A percentile compares a stretch with the other conserved stretches of the same genome.
Conservation (phyloP, 108 stramenopile genomes). For the Nitzschia sp. region DNA sequence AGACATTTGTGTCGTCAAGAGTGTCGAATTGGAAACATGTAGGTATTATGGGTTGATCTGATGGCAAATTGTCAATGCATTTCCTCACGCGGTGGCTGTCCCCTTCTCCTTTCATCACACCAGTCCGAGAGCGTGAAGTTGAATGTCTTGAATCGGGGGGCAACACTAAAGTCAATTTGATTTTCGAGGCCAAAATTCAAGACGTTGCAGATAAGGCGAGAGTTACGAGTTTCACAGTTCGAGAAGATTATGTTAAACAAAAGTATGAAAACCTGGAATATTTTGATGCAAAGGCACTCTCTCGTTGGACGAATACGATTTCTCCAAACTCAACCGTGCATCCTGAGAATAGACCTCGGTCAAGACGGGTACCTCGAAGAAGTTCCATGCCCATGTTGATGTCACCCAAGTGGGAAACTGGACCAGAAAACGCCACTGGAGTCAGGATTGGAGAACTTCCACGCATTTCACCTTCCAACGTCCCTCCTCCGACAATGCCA, state of each 20-base stretch:
- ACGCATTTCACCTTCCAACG: neutral
- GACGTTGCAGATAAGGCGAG: neutral
- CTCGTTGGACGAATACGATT: neutral
- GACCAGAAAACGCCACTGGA: neutral
- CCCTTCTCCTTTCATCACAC: neutral
- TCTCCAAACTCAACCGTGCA: neutral
- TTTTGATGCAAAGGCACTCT: neutral
- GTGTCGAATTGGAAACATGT: constrained; percentile 1
- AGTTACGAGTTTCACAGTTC: neutral
- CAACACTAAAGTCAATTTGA: neutral
- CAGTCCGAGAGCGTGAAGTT: neutral
- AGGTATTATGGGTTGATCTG: neutral
- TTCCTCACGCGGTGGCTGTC: neutral
- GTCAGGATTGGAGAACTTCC: neutral
- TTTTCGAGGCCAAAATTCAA: constrained; percentile 1
- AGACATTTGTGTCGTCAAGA: neutral
- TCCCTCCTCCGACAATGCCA: neutral
- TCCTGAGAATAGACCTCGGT: neutral
- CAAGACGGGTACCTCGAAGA: neutral
- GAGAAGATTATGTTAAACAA: neutral
- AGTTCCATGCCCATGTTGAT: constrained; percentile 1
- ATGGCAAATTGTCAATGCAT: no score
- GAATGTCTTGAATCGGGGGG: neutral
- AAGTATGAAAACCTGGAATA: constrained; percentile 1
- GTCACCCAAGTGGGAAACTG: neutral